Base-by-base conservation (phyloP, 2,329 filamentous ascomycete species). In the Lachnellula cervina region DNA sequence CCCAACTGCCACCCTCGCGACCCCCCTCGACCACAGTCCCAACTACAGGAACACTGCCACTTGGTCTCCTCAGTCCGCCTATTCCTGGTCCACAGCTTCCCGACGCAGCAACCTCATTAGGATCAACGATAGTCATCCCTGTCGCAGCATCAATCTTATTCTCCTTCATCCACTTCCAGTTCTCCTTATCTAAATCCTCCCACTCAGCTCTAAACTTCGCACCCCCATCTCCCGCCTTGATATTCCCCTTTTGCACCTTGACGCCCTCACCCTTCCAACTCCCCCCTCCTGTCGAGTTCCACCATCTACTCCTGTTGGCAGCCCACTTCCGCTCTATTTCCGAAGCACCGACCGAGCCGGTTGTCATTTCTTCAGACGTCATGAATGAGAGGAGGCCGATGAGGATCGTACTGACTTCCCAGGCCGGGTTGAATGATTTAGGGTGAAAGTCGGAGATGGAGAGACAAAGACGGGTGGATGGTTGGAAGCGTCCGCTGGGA, bases 281-380 rank as follows among this genome's bases (percentile, higher is more conserved):
- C 8, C 46, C 74, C 79, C 90, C 91, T 42, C 93, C 92, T 0
- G 93, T 97, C 35, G 86, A 89, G 74, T 99, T 99, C 92, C 92
- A 97, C 94, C 94, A 99, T 53, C 89, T 79, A 16, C 90, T 89
- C 59, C 89, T 81, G 23, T 81, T 79, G 0, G 94, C 91, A 49
- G 91, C 83, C 66, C 87, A 81, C 70, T 84, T 87, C 59, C 93
- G 83, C 76, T 97, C 92, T 3, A 81, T 77, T 49, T 89, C 82
- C 0, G 83, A 87, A 17, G 86, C 89, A 5, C 87, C 86, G 32
- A 99, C 83, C 32, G 87, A 92, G 2, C 94, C 94, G 0, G 94
- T 97, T 0, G 94, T 99, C 88, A 97, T 97, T 76, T 99, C 94
- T 69, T 99, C 93, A 62, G 89, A 90, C 2, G 93, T 97, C 94